phyloP scores from a whole-genome alignment of 768 basidiomycete species.

The Agaricus subrufescens region DNA sequence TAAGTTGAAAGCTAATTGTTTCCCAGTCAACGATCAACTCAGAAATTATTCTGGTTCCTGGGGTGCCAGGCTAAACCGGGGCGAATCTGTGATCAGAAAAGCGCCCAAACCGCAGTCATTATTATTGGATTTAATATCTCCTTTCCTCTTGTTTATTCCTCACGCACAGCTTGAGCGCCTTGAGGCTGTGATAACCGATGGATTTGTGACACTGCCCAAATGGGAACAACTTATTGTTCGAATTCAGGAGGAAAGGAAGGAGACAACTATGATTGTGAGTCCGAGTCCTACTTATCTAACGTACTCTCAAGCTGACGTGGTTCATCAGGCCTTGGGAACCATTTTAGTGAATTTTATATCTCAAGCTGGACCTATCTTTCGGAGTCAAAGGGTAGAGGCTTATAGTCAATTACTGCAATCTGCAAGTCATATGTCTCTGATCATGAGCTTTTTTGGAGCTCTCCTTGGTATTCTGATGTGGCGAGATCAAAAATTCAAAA shows the following conservation, averaged over 20 bases:
- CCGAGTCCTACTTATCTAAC: too few species aligned
- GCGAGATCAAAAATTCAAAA: background rate
- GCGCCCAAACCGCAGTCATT: background rate
- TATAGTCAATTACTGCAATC: background rate
- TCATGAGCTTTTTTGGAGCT: background rate
- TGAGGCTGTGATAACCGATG: background rate
- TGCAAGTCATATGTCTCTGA: conserved; percentile 1
- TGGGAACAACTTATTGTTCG: background rate
- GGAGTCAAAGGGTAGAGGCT: background rate
- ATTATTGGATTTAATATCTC: background rate
- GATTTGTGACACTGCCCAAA: background rate
- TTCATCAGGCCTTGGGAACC: background rate
- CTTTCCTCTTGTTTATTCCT: conserved; percentile 3
- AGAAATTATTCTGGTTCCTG: conserved; percentile 4
- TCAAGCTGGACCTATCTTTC: background rate
- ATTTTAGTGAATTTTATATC: conserved; percentile 4
- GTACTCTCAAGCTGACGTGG: background rate
- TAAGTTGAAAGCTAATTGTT: background rate
- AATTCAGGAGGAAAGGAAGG: conserved; percentile 1
- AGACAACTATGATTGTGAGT: conserved; percentile 1
- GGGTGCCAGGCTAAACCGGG: background rate
- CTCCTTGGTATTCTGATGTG: conserved; percentile 2
- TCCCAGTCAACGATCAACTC: background rate
- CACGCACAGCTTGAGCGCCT: background rate
- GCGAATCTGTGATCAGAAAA: background rate